Evolutionary conservation across 2,329 filamentous ascomycete genomes (phyloP), one percentile per base, ranked within the genome.

Genomic region (Alternaria gaisen): DNA sequence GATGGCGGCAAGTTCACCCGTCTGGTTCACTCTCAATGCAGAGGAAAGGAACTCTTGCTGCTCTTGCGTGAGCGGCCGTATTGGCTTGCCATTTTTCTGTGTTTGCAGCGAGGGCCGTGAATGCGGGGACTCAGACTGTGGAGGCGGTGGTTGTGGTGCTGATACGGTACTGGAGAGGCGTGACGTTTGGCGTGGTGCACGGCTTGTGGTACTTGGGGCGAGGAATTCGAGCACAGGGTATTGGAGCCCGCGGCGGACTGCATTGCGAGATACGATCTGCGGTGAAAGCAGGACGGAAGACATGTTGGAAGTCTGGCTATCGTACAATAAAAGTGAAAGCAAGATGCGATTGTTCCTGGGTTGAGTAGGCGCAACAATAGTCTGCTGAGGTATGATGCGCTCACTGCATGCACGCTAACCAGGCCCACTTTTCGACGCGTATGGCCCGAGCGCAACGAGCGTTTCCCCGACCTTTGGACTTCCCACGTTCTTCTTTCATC

Each of bases 1-100:
- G 26, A 92, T 94, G 30, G 95, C 95, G 56, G 95, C 95, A n/a
- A 99, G 88, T 81, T 99, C 95, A 75, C 95, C 95, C 24, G 95
- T 93, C 81, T 99, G 95, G 80, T 99, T 98, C 58, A 99, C 95
- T 64, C 95, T 93, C 30, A 98, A 88, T 11, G 79, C 79, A 36
- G 75, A 74, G 58, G 79, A 77, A 58, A 80, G 78, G 65, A 79
- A 80, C 56, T 65, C 61, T 26, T 67, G 66, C 58, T 80, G 79
- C 18, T 72, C 64, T 4, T 55, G 50, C 46, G 68, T 74, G 53
- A 80, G 71, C 8, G 74, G 61, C 48, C 65, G 70, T 58, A 71
- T 60, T 34, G 69, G 68, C 11, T 64, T 61, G 46, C 60, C 58
- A 64, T 64, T 6, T 14, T 59, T 34, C 11, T 62, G 59, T 18